phyloP scores from a whole-genome alignment of 768 basidiomycete species.

The Podaxis sp. region DNA sequence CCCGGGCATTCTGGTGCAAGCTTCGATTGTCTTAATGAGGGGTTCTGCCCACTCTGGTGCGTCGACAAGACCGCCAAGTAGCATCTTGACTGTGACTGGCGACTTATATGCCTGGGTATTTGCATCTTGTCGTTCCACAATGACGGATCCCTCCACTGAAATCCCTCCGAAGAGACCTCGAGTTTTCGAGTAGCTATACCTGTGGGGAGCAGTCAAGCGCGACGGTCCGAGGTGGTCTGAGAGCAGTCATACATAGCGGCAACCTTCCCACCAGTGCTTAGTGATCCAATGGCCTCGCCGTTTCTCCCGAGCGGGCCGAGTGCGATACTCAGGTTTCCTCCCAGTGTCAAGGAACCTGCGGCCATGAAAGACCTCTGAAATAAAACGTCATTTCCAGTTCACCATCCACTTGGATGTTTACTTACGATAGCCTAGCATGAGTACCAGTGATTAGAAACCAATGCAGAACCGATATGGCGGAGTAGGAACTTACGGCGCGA shows the following conservation, averaged over 20 bases:
- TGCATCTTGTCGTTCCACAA: slow-evolving; percentile 92
- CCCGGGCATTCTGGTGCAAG: slow-evolving; percentile 69
- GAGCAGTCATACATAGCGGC: slow-evolving; percentile 74
- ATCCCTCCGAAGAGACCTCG: slow-evolving; percentile 93
- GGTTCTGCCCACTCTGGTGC: slow-evolving; percentile 78
- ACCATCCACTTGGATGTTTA: slow-evolving; percentile 8
- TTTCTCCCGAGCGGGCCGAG: slow-evolving; percentile 93
- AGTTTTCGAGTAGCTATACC: slow-evolving; percentile 91
- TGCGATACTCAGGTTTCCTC: slow-evolving; percentile 87
- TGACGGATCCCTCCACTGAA: slow-evolving; percentile 85
- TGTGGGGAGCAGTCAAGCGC: slow-evolving; percentile 24
- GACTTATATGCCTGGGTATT: slow-evolving; percentile 79
- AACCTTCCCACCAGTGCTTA: slow-evolving; percentile 83
- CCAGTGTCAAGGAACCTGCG: slow-evolving; percentile 85
- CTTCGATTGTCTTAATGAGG: slow-evolving; percentile 72
- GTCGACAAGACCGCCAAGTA: slow-evolving; percentile 75
- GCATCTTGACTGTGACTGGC: slow-evolving; percentile 71
- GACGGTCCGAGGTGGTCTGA: not conserved
- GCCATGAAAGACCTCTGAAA: slow-evolving; percentile 85
- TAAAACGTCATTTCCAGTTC: not conserved
- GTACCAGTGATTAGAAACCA: slow-evolving; percentile 5
- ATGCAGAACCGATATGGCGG: slow-evolving; percentile 1
- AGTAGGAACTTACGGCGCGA: slow-evolving; percentile 49
- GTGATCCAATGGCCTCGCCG: slow-evolving; percentile 83
- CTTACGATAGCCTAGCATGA: slow-evolving; percentile 60